Percentiles rank a stretch among this genome's conserved stretches.
phyloP scores from a whole-genome alignment of 2,329 filamentous ascomycete genomes.

The Phaeosphaeriaceae sp. region DNA sequence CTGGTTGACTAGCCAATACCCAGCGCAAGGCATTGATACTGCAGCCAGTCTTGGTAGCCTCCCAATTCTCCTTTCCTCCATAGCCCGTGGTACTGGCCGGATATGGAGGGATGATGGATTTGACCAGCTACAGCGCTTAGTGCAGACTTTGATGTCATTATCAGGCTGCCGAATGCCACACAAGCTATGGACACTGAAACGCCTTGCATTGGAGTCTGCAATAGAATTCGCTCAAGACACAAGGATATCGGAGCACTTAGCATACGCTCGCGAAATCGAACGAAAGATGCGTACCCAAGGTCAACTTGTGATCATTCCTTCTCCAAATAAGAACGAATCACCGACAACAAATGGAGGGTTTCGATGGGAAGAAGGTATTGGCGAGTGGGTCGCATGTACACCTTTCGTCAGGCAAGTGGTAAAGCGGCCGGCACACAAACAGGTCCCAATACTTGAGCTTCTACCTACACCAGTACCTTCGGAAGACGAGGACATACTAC shows the following conservation, averaged over 20 bases:
- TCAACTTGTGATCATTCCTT: conserved; percentile 30
- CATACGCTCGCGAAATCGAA: conserved; percentile 40
- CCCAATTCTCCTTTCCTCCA: conserved; percentile 39
- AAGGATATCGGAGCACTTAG: conserved; percentile 32
- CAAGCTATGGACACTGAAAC: conserved; percentile 44
- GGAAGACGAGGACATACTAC: conserved; percentile 18
- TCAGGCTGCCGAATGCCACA: conserved; percentile 33
- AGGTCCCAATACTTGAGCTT: conserved; percentile 27
- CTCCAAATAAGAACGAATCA: conserved; percentile 37
- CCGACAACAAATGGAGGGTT: conserved; percentile 39
- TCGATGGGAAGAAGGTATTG: conserved; percentile 54
- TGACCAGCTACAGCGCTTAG: conserved; percentile 38
- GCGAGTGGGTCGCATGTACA: conserved; percentile 54
- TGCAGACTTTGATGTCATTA: conserved; percentile 34
- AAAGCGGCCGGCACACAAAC: conserved; percentile 19
- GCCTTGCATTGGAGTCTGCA: conserved; percentile 45
- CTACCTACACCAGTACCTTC: conserved; percentile 39
- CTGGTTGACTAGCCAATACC: conserved; percentile 33
- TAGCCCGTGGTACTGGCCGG: conserved; percentile 44
- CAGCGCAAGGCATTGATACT: conserved; percentile 24
- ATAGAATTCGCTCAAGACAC: conserved; percentile 46
- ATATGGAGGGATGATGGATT: conserved; percentile 44
- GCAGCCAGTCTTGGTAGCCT: conserved; percentile 32
- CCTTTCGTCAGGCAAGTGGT: conserved; percentile 39
- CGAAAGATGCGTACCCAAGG: conserved; percentile 38